Percentiles rank a stretch among this genome's conserved stretches.
Conservation (phyloP, 306 rosid species). For the Leucaena leucocephala region DNA sequence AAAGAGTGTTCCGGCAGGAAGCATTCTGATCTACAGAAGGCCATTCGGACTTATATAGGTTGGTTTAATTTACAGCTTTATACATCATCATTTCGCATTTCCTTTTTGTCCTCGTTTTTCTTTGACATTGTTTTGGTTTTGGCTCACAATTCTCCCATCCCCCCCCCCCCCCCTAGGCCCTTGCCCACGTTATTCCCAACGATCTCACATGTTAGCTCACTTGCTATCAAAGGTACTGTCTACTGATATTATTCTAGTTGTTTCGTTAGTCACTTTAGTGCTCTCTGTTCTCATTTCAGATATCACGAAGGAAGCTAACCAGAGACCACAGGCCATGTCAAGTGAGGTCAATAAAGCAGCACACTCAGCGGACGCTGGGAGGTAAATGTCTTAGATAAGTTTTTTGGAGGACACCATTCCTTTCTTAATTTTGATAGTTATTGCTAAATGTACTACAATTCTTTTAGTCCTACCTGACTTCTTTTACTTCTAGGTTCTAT, state of each 20-base stretch:
- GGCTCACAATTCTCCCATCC: neutral
- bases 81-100: slow-evolving; percentile 29
- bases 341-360: slow-evolving; percentile 47
- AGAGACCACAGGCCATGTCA: slow-evolving; percentile 37
- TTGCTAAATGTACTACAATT: neutral
- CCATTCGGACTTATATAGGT: slow-evolving; percentile 79
- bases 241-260: neutral
- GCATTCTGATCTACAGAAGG: slow-evolving; percentile 80
- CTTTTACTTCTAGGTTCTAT: neutral
- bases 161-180: neutral
- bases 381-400: slow-evolving; percentile 49
- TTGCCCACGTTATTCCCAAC: neutral
- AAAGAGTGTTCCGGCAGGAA: slow-evolving; percentile 82
- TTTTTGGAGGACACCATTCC: neutral
- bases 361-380: slow-evolving; percentile 54
- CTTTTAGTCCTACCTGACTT: neutral
- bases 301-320: slow-evolving; percentile 57
- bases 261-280: neutral
- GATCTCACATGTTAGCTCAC: slow-evolving; percentile 4
- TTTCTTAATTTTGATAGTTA: neutral
- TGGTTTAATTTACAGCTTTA: slow-evolving; percentile 13
- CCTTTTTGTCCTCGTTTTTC: neutral
- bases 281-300: slow-evolving; percentile 46
- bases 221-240: slow-evolving; percentile 7
- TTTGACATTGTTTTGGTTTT: neutral